Conservation (phyloP, 768 basidiomycete species). For the Collybia mongolica region DNA sequence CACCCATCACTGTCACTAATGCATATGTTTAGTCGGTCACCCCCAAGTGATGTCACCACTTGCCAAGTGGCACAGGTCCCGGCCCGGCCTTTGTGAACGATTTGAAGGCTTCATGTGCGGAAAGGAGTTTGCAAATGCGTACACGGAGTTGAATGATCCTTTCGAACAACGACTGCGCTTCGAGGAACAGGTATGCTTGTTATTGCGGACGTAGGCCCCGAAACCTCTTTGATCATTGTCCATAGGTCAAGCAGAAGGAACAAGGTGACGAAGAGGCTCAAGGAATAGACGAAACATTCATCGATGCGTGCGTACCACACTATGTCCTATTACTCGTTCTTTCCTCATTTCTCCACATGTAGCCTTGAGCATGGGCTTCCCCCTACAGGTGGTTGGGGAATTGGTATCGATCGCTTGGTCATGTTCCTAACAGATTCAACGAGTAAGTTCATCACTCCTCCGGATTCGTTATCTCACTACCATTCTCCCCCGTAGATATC, state of each 20-base stretch:
- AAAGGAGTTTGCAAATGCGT: conserved; percentile 98
- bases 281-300: conserved; percentile 92
- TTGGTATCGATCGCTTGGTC: conserved; percentile 93
- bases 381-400: conserved; percentile 96
- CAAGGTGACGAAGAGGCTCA: conserved; percentile 98
- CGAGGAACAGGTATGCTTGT: conserved; percentile 74
- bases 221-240: neutral
- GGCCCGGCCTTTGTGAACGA: conserved; percentile 95
- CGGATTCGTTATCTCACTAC: neutral
- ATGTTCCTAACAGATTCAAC: conserved; percentile 99
- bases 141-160: conserved; percentile 99
- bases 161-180: conserved; percentile 95
- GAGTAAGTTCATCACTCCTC: conserved; percentile 47
- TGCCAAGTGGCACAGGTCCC: conserved; percentile 97
- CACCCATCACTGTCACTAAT: conserved; percentile 3
- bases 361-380: conserved; percentile 97
- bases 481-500: conserved; percentile 58
- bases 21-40: conserved; percentile 70
- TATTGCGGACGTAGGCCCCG: neutral
- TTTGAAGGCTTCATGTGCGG: conserved; percentile 99
- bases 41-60: conserved; percentile 99
- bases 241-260: conserved; percentile 85
- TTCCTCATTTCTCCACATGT: neutral
- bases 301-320: conserved; percentile 74
- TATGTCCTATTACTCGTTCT: conserved; percentile 6